Conservation (phyloP, 164 flowering plant genomes). For the Annona cherimola region DNA sequence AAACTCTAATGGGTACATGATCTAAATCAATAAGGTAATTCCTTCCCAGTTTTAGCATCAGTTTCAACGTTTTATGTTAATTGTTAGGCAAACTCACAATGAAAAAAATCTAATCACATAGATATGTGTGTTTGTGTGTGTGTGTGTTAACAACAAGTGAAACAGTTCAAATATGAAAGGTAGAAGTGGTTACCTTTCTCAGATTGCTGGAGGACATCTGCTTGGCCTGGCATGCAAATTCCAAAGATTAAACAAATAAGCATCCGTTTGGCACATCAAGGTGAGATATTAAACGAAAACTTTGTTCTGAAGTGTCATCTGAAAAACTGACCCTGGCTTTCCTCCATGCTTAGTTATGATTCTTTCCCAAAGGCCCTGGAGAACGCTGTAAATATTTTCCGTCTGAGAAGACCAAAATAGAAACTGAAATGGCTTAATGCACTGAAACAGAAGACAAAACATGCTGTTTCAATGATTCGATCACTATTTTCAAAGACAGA, state of each 20-base stretch:
- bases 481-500: no score
- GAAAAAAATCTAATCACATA: background rate
- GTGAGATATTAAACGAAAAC: background rate
- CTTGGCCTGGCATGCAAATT: background rate
- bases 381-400: background rate
- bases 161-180: background rate
- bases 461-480: background rate
- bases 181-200: background rate
- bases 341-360: conserved; percentile 32
- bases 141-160: background rate
- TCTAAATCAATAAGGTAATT: no score
- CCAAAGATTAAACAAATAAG: background rate
- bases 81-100: background rate
- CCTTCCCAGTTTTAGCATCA: no score
- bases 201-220: background rate
- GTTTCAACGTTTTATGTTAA: no score
- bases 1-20: no score
- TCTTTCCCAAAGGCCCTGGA: background rate
- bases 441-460: background rate
- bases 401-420: background rate
- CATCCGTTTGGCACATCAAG: background rate
- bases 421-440: background rate
- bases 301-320: conserved; percentile 16
- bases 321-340: conserved; percentile 28
- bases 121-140: background rate